Conservation (phyloP, 768 basidiomycete species). For the Cystofilobasidium macerans region DNA sequence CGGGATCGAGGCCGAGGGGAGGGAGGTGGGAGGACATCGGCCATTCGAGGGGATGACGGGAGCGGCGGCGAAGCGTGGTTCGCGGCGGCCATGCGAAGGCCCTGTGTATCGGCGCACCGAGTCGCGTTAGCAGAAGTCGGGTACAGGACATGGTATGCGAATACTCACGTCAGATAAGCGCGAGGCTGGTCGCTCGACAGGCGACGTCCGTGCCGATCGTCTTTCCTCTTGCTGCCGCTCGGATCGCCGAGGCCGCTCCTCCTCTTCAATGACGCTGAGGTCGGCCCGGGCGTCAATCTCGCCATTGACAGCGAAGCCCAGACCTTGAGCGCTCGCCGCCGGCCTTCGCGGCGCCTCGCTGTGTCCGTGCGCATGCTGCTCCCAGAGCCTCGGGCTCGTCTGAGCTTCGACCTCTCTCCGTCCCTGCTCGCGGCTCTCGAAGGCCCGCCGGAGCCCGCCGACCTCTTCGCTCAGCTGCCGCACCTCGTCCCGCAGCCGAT, state of each 20-base stretch:
- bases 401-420: conserved; percentile 32
- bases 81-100: conserved; percentile 15
- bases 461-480: conserved; percentile 75
- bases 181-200: conserved; percentile 23
- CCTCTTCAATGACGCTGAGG: conserved; percentile 8
- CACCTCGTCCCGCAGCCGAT: conserved; percentile 59
- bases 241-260: conserved; percentile 51
- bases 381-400: conserved; percentile 32
- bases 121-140: not conserved
- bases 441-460: conserved; percentile 69
- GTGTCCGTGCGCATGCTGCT: no score
- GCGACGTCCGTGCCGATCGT: conserved; percentile 45
- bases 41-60: conserved; percentile 17
- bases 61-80: conserved; percentile 16
- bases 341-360: no score
- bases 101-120: not conserved
- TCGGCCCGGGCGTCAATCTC: not conserved
- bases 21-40: conserved; percentile 7
- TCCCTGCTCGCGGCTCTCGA: conserved; percentile 58
- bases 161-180: conserved; percentile 16
- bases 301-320: not conserved
- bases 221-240: conserved; percentile 58
- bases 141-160: not conserved
- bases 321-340: not conserved
- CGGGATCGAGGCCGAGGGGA: conserved; percentile 2